These are phyloP conservation scores for Aureobasidium sp. DNA, from an alignment of 2,329 filamentous ascomycete species.

Conservation along the genomic window DNA sequence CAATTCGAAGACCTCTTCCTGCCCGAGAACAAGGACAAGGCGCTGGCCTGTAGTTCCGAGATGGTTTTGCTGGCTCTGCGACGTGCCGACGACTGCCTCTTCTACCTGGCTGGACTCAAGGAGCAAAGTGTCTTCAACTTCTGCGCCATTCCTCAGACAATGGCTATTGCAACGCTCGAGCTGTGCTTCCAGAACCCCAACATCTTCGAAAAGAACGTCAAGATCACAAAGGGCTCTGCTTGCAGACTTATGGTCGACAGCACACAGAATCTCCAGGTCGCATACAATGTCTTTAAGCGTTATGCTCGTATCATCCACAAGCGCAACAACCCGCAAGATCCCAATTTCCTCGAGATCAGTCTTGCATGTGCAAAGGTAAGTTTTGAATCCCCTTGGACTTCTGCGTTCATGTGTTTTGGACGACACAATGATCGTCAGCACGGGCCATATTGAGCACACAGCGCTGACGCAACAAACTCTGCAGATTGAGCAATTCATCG, in stretches of 20 bases:
- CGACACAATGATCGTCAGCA: not conserved
- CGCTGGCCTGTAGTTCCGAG: slow-evolving; percentile 79
- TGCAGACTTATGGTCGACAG: slow-evolving; percentile 88
- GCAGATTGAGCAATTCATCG: slow-evolving; percentile 21
- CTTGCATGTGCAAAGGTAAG: slow-evolving; percentile 76
- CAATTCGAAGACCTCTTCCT: slow-evolving; percentile 87
- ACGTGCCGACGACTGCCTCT: slow-evolving; percentile 88
- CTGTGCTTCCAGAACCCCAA: slow-evolving; percentile 84
- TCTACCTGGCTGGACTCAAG: slow-evolving; percentile 89
- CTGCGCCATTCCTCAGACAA: slow-evolving; percentile 89
- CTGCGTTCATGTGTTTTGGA: not conserved
- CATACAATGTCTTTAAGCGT: slow-evolving; percentile 73
- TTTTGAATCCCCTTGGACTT: not conserved
- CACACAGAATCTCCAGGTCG: slow-evolving; percentile 76
- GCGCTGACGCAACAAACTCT: slow-evolving; percentile 13
- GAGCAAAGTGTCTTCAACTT: slow-evolving; percentile 99
- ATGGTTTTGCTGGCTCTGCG: slow-evolving; percentile 88
- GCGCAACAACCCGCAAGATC: slow-evolving; percentile 91
- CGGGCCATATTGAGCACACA: not conserved
- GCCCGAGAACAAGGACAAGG: slow-evolving; percentile 66
- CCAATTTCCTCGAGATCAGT: slow-evolving; percentile 87
- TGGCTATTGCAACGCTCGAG: slow-evolving; percentile 95
- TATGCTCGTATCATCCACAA: slow-evolving; percentile 77
- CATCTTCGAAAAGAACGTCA: slow-evolving; percentile 82
- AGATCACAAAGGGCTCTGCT: slow-evolving; percentile 92